Percentiles rank a stretch among this genome's conserved stretches.
These are phyloP conservation scores for Aegilops tauschii DNA, from an alignment of 176 grass and related monocot genomes.

Conservation along the genomic window DNA sequence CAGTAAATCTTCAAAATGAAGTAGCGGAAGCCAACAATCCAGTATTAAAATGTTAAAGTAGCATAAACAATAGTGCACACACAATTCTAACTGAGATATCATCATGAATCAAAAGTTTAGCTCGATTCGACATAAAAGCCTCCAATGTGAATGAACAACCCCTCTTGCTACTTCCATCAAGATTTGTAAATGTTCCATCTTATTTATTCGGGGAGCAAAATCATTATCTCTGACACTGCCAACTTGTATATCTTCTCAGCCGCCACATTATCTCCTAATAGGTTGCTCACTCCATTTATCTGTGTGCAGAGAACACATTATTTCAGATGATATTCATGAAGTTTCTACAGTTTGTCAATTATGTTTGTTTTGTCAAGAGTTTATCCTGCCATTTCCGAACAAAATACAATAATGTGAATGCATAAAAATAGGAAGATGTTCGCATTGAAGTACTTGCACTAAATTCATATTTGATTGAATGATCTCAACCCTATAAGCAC, in stretches of 20 bases:
- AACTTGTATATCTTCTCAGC: conserved; percentile 50
- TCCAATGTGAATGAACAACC: background rate
- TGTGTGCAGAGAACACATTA: conserved; percentile 11
- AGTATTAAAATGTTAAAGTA: background rate
- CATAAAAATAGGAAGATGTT: background rate
- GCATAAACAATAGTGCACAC: background rate
- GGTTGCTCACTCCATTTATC: conserved; percentile 21
- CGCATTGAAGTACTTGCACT: background rate
- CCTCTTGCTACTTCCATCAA: background rate
- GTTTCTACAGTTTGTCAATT: background rate
- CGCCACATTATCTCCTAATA: background rate
- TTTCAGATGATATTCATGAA: background rate
- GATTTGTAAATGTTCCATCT: background rate
- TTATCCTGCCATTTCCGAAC: background rate
- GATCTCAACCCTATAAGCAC: too few species aligned
- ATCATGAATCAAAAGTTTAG: background rate
- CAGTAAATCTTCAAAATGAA: background rate
- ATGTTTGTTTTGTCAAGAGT: background rate
- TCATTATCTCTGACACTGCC: conserved; percentile 55
- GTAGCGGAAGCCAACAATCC: background rate
- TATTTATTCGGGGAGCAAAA: conserved; percentile 40
- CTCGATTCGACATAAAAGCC: background rate
- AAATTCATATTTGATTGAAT: background rate
- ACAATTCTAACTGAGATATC: background rate
- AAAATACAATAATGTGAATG: background rate